Percentiles rank a stretch among this genome's conserved stretches.
Evolutionary conservation across 495 filamentous ascomycete genomes (phyloP).

Genomic region (Darksidea phi): DNA sequence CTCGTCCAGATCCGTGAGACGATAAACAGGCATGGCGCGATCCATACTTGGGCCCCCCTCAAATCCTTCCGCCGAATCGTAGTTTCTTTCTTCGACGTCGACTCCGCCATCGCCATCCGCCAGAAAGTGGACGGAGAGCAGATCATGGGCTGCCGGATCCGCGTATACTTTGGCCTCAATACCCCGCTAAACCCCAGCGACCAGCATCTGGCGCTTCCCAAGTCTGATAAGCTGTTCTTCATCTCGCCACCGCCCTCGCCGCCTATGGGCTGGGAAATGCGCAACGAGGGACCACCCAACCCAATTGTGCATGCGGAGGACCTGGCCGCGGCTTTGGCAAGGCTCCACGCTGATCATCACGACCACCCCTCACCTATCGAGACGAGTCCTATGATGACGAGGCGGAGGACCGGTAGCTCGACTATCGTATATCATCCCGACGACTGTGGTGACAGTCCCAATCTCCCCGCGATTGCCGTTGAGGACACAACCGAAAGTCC

Average conservation of each 20-base stretch:
- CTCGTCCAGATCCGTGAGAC: constrained; percentile 72
- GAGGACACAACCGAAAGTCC: constrained; percentile 76
- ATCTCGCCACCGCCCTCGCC: constrained; percentile 91
- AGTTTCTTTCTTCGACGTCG: constrained; percentile 74
- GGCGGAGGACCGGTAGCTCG: constrained; percentile 56
- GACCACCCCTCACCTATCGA: constrained; percentile 36
- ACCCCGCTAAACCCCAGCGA: constrained; percentile 59
- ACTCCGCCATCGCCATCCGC: constrained; percentile 71
- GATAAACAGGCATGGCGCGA: constrained; percentile 64
- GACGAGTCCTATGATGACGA: constrained; percentile 28
- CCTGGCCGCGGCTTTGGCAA: constrained; percentile 73
- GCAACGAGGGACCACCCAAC: constrained; percentile 87
- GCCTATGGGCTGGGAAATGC: constrained; percentile 90
- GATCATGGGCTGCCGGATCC: constrained; percentile 67
- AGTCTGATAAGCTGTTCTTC: constrained; percentile 90
- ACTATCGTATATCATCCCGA: constrained; percentile 75
- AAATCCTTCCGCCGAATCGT: constrained; percentile 91
- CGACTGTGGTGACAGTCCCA: constrained; percentile 71
- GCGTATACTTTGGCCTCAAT: constrained; percentile 90
- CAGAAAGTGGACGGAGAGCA: constrained; percentile 66
- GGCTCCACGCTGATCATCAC: constrained; percentile 37
- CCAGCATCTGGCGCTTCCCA: constrained; percentile 74
- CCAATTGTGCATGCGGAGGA: constrained; percentile 90
- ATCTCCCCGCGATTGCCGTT: constrained; percentile 84
- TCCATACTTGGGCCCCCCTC: constrained; percentile 87